phyloP scores from a whole-genome alignment of 768 basidiomycete genomes.

The Daedaleopsis sinensis region DNA sequence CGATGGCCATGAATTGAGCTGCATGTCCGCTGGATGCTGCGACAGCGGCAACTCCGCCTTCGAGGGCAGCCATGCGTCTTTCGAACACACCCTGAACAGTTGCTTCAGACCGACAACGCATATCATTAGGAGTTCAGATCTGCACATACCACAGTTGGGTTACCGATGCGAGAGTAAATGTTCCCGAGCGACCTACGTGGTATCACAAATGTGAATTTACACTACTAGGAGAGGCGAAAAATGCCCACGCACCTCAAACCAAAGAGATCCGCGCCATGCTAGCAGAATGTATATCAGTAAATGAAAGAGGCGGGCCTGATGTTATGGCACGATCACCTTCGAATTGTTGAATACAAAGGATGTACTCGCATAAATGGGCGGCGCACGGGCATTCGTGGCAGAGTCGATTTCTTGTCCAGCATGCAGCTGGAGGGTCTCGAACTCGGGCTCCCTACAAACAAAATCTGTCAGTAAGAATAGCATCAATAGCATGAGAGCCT shows the following conservation, averaged over 20 bases:
- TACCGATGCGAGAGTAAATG: conserved; percentile 70
- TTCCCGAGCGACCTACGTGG: conserved; percentile 45
- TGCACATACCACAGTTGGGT: conserved; percentile 62
- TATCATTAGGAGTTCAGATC: neutral
- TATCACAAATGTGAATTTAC: neutral
- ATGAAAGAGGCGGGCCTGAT: neutral
- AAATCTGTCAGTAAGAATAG: neutral
- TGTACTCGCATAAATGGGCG: conserved; percentile 76
- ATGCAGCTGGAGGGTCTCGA: conserved; percentile 82
- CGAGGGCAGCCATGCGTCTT: conserved; percentile 74
- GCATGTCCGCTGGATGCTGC: conserved; percentile 76
- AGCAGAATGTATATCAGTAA: too few relatives aligned
- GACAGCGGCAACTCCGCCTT: conserved; percentile 77
- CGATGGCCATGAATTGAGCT: conserved; percentile 75
- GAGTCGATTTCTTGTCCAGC: conserved; percentile 71
- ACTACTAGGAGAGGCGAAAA: neutral
- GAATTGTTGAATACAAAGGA: conserved; percentile 77
- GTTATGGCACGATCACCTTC: conserved; percentile 39
- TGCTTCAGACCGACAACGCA: neutral
- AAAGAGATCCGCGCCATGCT: conserved; percentile 78
- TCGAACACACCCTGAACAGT: conserved; percentile 72
- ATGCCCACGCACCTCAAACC: conserved; percentile 47
- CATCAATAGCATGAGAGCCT: neutral
- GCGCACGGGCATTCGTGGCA: conserved; percentile 72
- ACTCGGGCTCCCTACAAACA: conserved; percentile 54